Conservation (phyloP, 2,329 filamentous ascomycete species). For the Stemphylium vesicarium region DNA sequence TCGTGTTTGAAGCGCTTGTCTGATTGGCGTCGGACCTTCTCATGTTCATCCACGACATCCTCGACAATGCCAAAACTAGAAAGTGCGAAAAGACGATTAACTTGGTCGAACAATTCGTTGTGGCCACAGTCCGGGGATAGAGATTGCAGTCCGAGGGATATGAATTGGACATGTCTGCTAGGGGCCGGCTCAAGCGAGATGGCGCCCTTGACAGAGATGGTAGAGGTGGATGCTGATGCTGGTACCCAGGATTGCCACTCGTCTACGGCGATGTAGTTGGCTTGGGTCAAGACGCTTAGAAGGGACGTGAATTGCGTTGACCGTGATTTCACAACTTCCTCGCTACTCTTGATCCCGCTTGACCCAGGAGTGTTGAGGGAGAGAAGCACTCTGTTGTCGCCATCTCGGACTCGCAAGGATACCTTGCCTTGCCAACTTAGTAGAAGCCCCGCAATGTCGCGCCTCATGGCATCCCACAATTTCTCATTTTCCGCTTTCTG, state of each 20-base stretch:
- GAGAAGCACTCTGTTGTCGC: slow-evolving; percentile 48
- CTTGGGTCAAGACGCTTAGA: slow-evolving; percentile 66
- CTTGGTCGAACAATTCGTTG: slow-evolving; percentile 74
- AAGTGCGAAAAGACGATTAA: slow-evolving; percentile 77
- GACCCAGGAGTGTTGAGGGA: slow-evolving; percentile 30
- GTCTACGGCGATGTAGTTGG: slow-evolving; percentile 64
- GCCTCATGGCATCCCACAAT: slow-evolving; percentile 70
- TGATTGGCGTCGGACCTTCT: slow-evolving; percentile 44
- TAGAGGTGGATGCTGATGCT: slow-evolving; percentile 68
- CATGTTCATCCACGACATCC: slow-evolving; percentile 49
- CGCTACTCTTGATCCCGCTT: not conserved
- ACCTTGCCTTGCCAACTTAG: slow-evolving; percentile 69
- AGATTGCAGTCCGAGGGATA: slow-evolving; percentile 77
- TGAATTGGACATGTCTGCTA: slow-evolving; percentile 77
- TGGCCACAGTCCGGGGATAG: slow-evolving; percentile 62
- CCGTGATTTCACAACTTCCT: slow-evolving; percentile 8
- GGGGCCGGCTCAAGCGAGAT: slow-evolving; percentile 75
- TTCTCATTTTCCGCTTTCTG: slow-evolving; percentile 60
- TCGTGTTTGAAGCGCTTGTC: slow-evolving; percentile 55
- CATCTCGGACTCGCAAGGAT: slow-evolving; percentile 66
- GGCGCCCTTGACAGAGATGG: slow-evolving; percentile 69
- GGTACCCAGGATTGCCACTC: slow-evolving; percentile 70
- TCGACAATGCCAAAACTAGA: slow-evolving; percentile 77
- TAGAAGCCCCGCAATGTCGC: slow-evolving; percentile 67
- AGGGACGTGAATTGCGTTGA: slow-evolving; percentile 29